These are phyloP conservation scores for Ophiostoma quercus DNA, from an alignment of 2,329 filamentous ascomycete species.

Conservation along the genomic window DNA sequence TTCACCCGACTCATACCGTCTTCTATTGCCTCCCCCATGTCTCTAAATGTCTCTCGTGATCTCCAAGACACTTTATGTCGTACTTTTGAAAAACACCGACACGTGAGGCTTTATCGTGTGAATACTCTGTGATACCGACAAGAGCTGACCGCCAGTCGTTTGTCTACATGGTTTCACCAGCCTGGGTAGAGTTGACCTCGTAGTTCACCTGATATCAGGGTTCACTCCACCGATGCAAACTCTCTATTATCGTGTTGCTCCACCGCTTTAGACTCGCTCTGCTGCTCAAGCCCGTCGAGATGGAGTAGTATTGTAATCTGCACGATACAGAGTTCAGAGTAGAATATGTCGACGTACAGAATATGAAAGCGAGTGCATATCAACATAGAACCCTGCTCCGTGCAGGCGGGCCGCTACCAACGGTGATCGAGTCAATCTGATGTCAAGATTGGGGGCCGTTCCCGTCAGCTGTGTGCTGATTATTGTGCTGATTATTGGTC, in stretches of 20 bases:
- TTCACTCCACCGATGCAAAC: background rate
- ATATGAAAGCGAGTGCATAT: too few relatives aligned
- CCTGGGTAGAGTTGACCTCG: too few relatives aligned
- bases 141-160: background rate
- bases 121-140: background rate
- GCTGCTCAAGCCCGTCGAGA: too few relatives aligned
- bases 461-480: background rate
- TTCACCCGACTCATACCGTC: background rate
- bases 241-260: background rate
- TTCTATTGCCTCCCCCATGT: background rate
- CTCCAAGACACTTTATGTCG: background rate
- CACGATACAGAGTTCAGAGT: too few relatives aligned
- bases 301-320: too few relatives aligned
- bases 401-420: background rate
- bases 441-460: background rate
- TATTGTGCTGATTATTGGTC: too few relatives aligned
- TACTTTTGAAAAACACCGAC: background rate
- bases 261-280: background rate
- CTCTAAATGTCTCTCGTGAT: background rate
- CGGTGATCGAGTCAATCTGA: background rate
- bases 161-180: background rate
- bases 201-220: too few relatives aligned
- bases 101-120: background rate
- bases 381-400: too few relatives aligned
- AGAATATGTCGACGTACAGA: too few relatives aligned